phyloP scores from a whole-genome alignment of 2,329 filamentous ascomycete species.

The Chrysoporthe deuterocubensis region DNA sequence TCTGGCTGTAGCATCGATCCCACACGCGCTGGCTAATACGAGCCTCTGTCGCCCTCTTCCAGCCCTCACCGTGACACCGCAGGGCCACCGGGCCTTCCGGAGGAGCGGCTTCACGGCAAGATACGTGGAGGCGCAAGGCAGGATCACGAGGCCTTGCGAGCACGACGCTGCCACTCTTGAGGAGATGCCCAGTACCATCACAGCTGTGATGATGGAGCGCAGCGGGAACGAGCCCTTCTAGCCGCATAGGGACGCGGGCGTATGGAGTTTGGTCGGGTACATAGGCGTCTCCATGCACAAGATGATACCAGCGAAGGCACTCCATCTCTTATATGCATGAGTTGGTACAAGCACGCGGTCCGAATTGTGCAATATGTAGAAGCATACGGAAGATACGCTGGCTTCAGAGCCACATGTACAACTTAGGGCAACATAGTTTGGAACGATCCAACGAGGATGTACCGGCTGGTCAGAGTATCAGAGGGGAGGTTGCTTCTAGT shows the following conservation, averaged over 20 bases:
- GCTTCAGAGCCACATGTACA: too few relatives aligned
- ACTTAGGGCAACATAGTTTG: too few relatives aligned
- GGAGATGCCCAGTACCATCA: not conserved
- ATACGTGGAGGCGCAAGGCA: not conserved
- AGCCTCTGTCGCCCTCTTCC: not conserved
- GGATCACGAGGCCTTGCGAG: not conserved
- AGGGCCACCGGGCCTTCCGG: slow-evolving; percentile 23
- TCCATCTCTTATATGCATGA: not conserved
- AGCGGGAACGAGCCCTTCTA: slow-evolving; percentile 10
- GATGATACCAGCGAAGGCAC: not conserved
- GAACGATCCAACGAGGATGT: too few relatives aligned
- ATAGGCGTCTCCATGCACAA: not conserved
- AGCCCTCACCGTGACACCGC: slow-evolving; percentile 23
- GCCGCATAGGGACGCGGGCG: not conserved
- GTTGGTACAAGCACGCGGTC: not conserved
- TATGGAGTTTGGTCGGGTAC: not conserved
- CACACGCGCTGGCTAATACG: not conserved
- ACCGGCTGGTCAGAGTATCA: too few relatives aligned
- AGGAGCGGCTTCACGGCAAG: slow-evolving; percentile 18
- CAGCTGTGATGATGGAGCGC: slow-evolving; percentile 22
- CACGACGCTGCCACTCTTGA: too few relatives aligned
- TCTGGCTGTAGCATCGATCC: not conserved
- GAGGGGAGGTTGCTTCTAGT: too few relatives aligned
- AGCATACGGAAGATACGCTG: too few relatives aligned
- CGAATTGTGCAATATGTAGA: too few relatives aligned